Conservation (phyloP, 2,329 filamentous ascomycete genomes). For the Coniochaeta ligniaria region DNA sequence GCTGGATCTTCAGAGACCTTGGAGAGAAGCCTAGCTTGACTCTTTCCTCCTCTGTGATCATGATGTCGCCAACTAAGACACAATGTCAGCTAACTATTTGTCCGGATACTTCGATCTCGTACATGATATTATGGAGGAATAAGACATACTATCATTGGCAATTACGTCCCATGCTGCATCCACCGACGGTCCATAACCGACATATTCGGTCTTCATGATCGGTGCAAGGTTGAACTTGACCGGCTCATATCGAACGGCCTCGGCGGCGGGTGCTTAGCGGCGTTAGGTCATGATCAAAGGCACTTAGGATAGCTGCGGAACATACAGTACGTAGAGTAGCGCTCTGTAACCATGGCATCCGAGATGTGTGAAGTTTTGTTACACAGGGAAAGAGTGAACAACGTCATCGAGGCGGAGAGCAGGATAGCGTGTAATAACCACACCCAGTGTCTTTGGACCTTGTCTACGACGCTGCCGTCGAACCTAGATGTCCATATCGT, state of each 20-base stretch:
- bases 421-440: constrained; percentile 33
- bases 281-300: constrained; percentile 5
- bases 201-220: constrained; percentile 39
- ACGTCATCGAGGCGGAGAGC: constrained; percentile 28
- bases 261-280: constrained; percentile 34
- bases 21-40: constrained; percentile 44
- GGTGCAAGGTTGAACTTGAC: constrained; percentile 41
- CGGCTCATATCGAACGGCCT: constrained; percentile 39
- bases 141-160: constrained; percentile 31
- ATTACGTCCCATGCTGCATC: constrained; percentile 51
- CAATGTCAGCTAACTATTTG: background rate
- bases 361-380: constrained; percentile 21
- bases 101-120: background rate
- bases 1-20: constrained; percentile 44
- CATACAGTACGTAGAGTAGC: constrained; percentile 35
- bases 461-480: constrained; percentile 6
- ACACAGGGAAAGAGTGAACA: constrained; percentile 32
- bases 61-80: constrained; percentile 48
- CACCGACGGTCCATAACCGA: constrained; percentile 48
- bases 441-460: constrained; percentile 20
- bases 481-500: constrained; percentile 5
- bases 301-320: background rate
- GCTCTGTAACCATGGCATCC: constrained; percentile 20
- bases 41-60: constrained; percentile 48
- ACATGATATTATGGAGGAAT: background rate